Percentiles rank a stretch among this genome's conserved stretches.
phyloP scores from a whole-genome alignment of 2,329 filamentous ascomycete genomes.

The Phaeomoniella chlamydospora region DNA sequence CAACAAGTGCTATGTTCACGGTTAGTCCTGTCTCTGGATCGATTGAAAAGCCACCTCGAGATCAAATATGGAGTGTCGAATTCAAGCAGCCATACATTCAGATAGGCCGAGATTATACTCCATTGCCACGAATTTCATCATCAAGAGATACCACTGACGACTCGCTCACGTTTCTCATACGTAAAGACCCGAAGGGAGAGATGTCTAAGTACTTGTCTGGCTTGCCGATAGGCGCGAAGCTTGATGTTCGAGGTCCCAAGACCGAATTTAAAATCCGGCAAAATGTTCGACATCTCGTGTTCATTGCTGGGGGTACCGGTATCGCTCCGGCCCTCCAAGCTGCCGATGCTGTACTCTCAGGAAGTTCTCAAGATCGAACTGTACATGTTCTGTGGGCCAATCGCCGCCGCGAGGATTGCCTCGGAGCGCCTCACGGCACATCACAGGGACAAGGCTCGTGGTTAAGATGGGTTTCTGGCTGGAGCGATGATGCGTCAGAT shows the following conservation, averaged over 20 bases:
- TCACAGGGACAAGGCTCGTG: constrained; percentile 7
- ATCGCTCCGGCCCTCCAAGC: constrained; percentile 81
- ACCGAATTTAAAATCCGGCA: constrained; percentile 49
- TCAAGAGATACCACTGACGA: constrained; percentile 19
- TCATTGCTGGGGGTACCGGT: constrained; percentile 84
- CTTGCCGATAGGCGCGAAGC: constrained; percentile 43
- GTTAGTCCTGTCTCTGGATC: constrained; percentile 8
- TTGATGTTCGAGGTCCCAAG: constrained; percentile 70
- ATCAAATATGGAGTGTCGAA: constrained; percentile 66
- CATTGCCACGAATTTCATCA: constrained; percentile 37
- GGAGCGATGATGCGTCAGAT: too few species aligned
- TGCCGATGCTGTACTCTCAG: constrained; percentile 41
- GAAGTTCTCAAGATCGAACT: constrained; percentile 14
- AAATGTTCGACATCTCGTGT: constrained; percentile 49
- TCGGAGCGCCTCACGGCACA: constrained; percentile 38
- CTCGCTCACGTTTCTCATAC: constrained; percentile 56
- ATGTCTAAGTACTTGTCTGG: constrained; percentile 68
- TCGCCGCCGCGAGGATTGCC: constrained; percentile 49
- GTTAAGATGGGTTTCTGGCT: too few species aligned
- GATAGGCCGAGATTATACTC: constrained; percentile 84
- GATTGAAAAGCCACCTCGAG: constrained; percentile 12
- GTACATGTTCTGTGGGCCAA: constrained; percentile 76
- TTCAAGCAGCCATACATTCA: constrained; percentile 90
- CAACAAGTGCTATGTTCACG: constrained; percentile 31
- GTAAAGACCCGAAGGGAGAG: constrained; percentile 66